phyloP scores from a whole-genome alignment of 176 grass and related monocot species.

The Melocanna baccifera region DNA sequence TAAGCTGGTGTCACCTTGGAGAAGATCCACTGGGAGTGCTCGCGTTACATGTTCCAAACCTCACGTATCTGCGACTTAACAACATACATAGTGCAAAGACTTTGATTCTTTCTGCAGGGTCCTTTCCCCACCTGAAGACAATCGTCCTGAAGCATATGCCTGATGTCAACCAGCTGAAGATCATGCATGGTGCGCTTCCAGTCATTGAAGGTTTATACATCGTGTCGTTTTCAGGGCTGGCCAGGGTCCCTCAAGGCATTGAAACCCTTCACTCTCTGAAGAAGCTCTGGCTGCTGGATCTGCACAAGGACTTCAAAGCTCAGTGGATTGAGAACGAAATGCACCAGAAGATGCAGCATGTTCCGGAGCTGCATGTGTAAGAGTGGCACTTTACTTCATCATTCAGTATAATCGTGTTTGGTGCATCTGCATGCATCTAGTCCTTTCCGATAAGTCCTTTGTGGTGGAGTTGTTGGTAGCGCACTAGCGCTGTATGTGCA shows the following conservation, averaged over 20 bases:
- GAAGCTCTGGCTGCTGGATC: constrained; percentile 15
- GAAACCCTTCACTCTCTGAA: background rate
- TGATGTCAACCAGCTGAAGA: too few relatives aligned
- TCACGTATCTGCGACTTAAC: background rate
- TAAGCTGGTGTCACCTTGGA: constrained; percentile 7
- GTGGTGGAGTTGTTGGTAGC: too few relatives aligned
- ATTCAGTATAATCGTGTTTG: too few relatives aligned
- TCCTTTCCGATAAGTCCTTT: too few relatives aligned
- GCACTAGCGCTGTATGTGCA: background rate
- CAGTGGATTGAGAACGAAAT: background rate
- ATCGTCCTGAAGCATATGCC: too few relatives aligned
- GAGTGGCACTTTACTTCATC: too few relatives aligned
- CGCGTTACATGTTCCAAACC: background rate
- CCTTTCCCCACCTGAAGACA: too few relatives aligned
- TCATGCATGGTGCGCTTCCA: too few relatives aligned
- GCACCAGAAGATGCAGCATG: constrained; percentile 8
- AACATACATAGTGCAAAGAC: too few relatives aligned
- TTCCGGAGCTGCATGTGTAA: background rate
- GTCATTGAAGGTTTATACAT: background rate
- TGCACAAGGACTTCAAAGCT: background rate
- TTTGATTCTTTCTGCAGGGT: too few relatives aligned
- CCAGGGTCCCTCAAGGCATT: background rate
- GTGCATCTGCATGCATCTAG: too few relatives aligned
- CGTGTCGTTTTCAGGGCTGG: background rate
- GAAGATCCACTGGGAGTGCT: background rate